phyloP scores from a whole-genome alignment of 768 basidiomycete genomes.

The Myochromella boudieri region DNA sequence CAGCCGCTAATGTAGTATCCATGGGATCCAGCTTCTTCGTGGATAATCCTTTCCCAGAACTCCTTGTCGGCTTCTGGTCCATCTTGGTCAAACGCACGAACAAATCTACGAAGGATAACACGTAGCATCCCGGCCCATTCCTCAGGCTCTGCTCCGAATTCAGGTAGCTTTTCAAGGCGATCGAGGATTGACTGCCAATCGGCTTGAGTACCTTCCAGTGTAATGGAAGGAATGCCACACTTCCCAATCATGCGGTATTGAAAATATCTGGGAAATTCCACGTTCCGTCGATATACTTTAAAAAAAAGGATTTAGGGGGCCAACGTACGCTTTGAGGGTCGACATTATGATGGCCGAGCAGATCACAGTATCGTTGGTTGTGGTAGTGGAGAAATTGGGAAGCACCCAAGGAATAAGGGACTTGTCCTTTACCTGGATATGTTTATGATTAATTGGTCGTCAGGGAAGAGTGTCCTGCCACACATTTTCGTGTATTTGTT shows the following conservation, averaged over 20 bases:
- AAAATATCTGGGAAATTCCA: conserved; percentile 40
- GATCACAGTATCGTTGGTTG: conserved; percentile 32
- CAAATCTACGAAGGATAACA: conserved; percentile 36
- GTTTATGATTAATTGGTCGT: background rate
- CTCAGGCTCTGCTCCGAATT: conserved; percentile 30
- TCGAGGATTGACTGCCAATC: no score
- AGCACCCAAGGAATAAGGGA: conserved; percentile 38
- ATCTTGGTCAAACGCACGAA: conserved; percentile 31
- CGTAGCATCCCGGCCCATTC: conserved; percentile 40
- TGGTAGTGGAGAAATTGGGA: conserved; percentile 46
- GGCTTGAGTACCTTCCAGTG: no score
- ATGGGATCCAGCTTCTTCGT: conserved; percentile 15
- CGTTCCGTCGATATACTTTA: background rate
- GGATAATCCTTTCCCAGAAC: conserved; percentile 36
- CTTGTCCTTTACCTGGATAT: conserved; percentile 18
- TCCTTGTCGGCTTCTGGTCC: conserved; percentile 25
- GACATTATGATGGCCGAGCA: conserved; percentile 43
- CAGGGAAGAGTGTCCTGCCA: background rate
- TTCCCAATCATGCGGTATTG: conserved; percentile 25
- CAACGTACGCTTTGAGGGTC: conserved; percentile 27
- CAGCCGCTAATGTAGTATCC: conserved; percentile 35
- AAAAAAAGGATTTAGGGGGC: background rate
- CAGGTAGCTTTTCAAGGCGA: conserved; percentile 37
- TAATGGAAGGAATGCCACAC: conserved; percentile 46
- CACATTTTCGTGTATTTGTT: background rate